Base-by-base conservation (phyloP, 495 filamentous ascomycete species). In the Hyphodiscus hymeniophilus region DNA sequence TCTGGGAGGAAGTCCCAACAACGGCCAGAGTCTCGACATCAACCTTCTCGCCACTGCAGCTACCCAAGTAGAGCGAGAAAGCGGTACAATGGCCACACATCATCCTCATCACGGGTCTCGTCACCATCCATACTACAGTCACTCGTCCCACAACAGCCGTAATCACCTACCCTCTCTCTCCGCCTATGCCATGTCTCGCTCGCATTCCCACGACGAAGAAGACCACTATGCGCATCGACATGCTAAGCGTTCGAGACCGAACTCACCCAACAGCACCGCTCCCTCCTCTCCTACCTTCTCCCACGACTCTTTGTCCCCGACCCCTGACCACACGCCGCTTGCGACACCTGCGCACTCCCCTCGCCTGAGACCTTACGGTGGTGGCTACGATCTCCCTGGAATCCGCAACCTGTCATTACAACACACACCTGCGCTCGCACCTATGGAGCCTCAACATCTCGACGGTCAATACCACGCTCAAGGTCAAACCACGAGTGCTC, bases 261-360 rank as follows among this genome's bases (percentile, higher is more conserved):
- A 87, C 63, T 95, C 94, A 3, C 94, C 92, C 13, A 84, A 88
- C 64, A 95, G 89, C 33, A 97, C 92, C 3, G 91, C 90, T 17
- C 92, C 92, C 22, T 94, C 91, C 22, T 97, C 92, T 1, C 92
- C 92, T n/a, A 95, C 88, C 26, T 97, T 95, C 69, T 95, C 92
- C 5, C 87, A 95, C 66, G 91, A 94, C 69, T 95, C 90, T 7
- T 79, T 88, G 20, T 97, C 94, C 1, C 94, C 92, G 1, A 98
- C 92, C 2, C 94, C 92, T 2, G 92, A 96, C 60, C 89, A 95
- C 71, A 97, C 94, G 12, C 92, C 92, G 6, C 76, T 97, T 35
- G 92, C 90, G 24, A 98, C 92, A 1, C 92, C 92, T 0, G 89
- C 89, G 23, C 92, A 97, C 68, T 97, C 94, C 4, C 92, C 92